Conservation (phyloP, 352 stramenopile species). For the Phytophthora ramorum region DNA sequence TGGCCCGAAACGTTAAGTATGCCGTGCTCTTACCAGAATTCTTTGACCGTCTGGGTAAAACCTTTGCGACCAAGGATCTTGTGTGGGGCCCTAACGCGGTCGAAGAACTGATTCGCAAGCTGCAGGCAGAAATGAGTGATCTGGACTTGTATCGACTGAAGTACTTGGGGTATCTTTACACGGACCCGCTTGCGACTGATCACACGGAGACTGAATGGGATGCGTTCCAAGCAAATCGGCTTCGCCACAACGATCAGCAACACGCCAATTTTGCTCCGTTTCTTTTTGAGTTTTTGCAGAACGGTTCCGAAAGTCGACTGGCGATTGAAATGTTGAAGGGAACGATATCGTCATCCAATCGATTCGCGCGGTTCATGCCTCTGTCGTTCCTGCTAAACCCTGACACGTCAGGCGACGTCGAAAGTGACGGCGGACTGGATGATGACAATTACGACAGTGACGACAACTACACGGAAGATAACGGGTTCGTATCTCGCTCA, state of each 20-base stretch:
- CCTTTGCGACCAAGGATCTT: constrained; percentile 79
- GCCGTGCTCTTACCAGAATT: constrained; percentile 88
- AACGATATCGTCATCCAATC: constrained; percentile 82
- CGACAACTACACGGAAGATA: constrained; percentile 79
- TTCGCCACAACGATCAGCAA: constrained; percentile 36
- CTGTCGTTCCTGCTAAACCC: constrained; percentile 81
- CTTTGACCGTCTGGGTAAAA: constrained; percentile 85
- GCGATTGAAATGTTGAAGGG: constrained; percentile 77
- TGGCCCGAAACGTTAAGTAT: constrained; percentile 82
- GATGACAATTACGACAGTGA: constrained; percentile 76
- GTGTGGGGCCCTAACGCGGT: constrained; percentile 79
- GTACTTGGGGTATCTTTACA: constrained; percentile 86
- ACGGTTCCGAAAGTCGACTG: constrained; percentile 64
- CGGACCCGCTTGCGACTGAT: constrained; percentile 74
- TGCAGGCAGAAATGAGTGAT: constrained; percentile 74
- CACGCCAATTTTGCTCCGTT: constrained; percentile 68
- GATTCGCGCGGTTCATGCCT: constrained; percentile 80
- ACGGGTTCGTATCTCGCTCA: constrained; percentile 47
- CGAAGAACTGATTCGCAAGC: constrained; percentile 75
- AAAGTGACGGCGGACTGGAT: constrained; percentile 69
- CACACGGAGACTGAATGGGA: constrained; percentile 59
- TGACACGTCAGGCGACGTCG: constrained; percentile 68
- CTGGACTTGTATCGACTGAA: constrained; percentile 83
- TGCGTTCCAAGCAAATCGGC: constrained; percentile 26
- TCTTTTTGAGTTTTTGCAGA: constrained; percentile 80